These are phyloP conservation scores for Ehretia macrophylla DNA, from an alignment of 257 asterid genomes.

Conservation along the genomic window DNA sequence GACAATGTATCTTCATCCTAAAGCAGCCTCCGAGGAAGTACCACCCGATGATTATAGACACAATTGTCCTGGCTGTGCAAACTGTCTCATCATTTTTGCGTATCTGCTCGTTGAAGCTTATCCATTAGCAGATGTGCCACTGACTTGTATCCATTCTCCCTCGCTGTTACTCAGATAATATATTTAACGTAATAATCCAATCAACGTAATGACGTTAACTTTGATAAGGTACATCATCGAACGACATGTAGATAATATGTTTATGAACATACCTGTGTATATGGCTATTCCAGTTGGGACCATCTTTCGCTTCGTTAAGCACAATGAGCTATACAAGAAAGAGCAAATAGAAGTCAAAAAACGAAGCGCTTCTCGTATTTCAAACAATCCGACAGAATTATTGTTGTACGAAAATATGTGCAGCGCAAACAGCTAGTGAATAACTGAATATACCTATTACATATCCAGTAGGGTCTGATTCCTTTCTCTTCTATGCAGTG, in stretches of 20 bases:
- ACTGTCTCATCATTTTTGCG: constrained; percentile 11
- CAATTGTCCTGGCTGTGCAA: too few relatives aligned
- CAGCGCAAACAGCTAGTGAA: background rate
- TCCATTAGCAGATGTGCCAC: constrained; percentile 79
- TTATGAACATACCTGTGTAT: constrained; percentile 43
- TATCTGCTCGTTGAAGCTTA: constrained; percentile 45
- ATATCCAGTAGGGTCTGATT: constrained; percentile 74
- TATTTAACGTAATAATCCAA: background rate
- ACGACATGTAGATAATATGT: background rate
- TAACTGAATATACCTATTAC: constrained; percentile 56
- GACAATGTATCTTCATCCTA: too few relatives aligned
- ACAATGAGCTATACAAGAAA: constrained; percentile 51
- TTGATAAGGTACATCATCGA: background rate
- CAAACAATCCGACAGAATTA: too few relatives aligned
- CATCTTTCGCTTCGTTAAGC: constrained; percentile 71
- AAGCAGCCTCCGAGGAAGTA: too few relatives aligned
- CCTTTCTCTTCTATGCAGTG: constrained; percentile 70
- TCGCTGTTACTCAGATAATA: constrained; percentile 23
- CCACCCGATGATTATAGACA: too few relatives aligned
- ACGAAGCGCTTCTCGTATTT: too few relatives aligned
- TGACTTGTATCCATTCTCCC: constrained; percentile 80
- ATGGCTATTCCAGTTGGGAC: constrained; percentile 79
- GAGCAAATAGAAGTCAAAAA: background rate
- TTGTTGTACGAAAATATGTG: background rate
- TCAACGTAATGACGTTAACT: background rate